Conservation (phyloP, 306 rosid species). For the Oemleria cerasiformis region DNA sequence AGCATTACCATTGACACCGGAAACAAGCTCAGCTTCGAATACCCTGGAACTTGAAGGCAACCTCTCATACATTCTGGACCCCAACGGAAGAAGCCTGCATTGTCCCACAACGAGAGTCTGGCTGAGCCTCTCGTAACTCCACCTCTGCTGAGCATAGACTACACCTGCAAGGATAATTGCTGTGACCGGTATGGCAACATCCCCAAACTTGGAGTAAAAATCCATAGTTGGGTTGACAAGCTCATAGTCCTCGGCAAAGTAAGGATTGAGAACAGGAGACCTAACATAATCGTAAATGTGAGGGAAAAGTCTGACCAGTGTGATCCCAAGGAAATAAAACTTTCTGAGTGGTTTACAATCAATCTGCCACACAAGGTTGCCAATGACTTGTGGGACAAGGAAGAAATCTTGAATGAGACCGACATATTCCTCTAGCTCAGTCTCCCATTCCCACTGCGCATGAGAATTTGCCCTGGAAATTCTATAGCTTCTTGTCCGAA, state of each 20-base stretch:
- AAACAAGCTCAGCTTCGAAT: conserved; percentile 73
- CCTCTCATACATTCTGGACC: conserved; percentile 65
- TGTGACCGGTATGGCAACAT: conserved; percentile 61
- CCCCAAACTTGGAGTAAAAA: conserved; percentile 75
- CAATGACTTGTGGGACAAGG: conserved; percentile 79
- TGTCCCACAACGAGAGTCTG: conserved; percentile 44
- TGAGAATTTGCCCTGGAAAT: conserved; percentile 31
- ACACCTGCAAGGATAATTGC: conserved; percentile 58
- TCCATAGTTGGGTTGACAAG: conserved; percentile 65
- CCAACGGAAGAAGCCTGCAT: conserved; percentile 55
- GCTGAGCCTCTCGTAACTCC: conserved; percentile 66
- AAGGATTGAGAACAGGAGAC: conserved; percentile 61
- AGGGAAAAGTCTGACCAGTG: conserved; percentile 78
- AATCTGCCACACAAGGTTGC: conserved; percentile 84
- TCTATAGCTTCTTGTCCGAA: conserved; percentile 28
- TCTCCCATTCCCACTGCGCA: conserved; percentile 46
- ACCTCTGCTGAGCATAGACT: conserved; percentile 72
- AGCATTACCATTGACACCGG: conserved; percentile 38
- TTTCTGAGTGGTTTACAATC: conserved; percentile 69
- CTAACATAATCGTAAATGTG: conserved; percentile 68
- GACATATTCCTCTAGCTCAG: conserved; percentile 67
- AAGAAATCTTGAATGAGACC: conserved; percentile 90
- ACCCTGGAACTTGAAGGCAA: conserved; percentile 61
- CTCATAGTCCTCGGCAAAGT: conserved; percentile 63
- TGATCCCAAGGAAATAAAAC: conserved; percentile 73